These are phyloP conservation scores for Tolypocladium endophyticum DNA, from an alignment of 2,329 filamentous ascomycete genomes.

Conservation along the genomic window DNA sequence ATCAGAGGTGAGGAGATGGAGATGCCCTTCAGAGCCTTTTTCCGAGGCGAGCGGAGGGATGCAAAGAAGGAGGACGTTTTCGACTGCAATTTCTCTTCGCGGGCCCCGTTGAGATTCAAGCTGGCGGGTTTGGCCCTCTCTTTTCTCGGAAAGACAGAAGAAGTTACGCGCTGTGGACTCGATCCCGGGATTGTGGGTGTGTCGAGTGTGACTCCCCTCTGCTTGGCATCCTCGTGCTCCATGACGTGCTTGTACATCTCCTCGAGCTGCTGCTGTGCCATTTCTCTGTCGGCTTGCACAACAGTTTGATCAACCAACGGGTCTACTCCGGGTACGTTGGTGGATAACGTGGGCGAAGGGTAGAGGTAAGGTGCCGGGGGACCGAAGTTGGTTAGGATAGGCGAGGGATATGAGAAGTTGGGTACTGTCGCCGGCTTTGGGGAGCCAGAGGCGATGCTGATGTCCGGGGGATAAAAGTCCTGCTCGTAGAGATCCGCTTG, in stretches of 20 bases:
- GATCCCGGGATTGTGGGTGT: conserved; percentile 23
- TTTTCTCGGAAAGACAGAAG: conserved; percentile 28
- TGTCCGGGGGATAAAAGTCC: conserved; percentile 4
- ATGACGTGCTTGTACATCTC: conserved; percentile 86
- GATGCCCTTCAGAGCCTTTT: conserved; percentile 40
- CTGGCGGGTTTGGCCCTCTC: conserved; percentile 36
- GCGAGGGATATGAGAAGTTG: conserved; percentile 42
- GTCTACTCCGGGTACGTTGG: conserved; percentile 47
- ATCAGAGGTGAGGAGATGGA: conserved; percentile 56
- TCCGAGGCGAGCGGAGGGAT: conserved; percentile 49
- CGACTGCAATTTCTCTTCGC: conserved; percentile 42
- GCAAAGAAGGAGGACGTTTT: conserved; percentile 49
- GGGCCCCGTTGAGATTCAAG: conserved; percentile 33
- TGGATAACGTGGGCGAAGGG: conserved; percentile 35
- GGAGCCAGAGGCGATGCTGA: conserved; percentile 5
- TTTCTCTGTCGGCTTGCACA: conserved; percentile 61
- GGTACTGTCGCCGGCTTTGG: conserved; percentile 18
- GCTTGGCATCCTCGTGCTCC: conserved; percentile 69
- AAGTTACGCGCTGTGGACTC: conserved; percentile 13
- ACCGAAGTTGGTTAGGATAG: conserved; percentile 23
- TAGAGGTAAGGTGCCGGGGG: conserved; percentile 29
- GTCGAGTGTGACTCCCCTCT: conserved; percentile 40
- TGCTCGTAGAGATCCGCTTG: conserved; percentile 11
- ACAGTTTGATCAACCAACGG: conserved; percentile 67
- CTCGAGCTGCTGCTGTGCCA: conserved; percentile 75